Evolutionary conservation across 1,139 yeast species (phyloP).

Genomic region (Maudiozyma humilis): DNA sequence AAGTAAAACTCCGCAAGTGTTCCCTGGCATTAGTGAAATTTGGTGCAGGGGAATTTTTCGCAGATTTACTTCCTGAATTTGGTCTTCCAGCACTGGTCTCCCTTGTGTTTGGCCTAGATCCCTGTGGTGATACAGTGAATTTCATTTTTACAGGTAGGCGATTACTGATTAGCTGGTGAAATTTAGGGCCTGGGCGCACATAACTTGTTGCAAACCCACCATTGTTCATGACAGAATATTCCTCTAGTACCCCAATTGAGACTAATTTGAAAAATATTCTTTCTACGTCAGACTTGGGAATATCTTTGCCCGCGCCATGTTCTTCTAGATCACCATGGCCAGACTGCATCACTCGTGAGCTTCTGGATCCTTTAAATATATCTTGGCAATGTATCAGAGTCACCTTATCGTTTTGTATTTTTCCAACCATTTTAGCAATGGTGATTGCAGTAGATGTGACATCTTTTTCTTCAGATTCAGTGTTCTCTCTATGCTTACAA

Average conservation of each 20-base stretch:
- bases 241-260: slow-evolving; percentile 59
- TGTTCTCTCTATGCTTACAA: slow-evolving; percentile 48
- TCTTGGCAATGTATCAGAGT: slow-evolving; percentile 80
- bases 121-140: slow-evolving; percentile 29
- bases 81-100: slow-evolving; percentile 4
- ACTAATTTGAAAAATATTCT: slow-evolving; percentile 73
- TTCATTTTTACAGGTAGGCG: slow-evolving; percentile 41
- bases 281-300: slow-evolving; percentile 64
- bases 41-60: slow-evolving; percentile 11
- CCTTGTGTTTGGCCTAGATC: slow-evolving; percentile 18
- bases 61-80: not conserved
- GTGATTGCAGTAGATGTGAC: slow-evolving; percentile 58
- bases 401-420: slow-evolving; percentile 51
- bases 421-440: slow-evolving; percentile 51
- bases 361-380: slow-evolving; percentile 67
- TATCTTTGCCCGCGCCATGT: slow-evolving; percentile 63
- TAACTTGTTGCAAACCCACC: slow-evolving; percentile 81
- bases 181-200: slow-evolving; percentile 50
- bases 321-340: slow-evolving; percentile 54
- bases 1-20: slow-evolving; percentile 24
- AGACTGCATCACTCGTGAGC: slow-evolving; percentile 48
- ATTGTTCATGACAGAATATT: slow-evolving; percentile 60
- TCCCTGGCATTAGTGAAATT: slow-evolving; percentile 26
- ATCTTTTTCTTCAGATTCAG: slow-evolving; percentile 48
- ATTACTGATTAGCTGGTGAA: slow-evolving; percentile 41